Base-by-base conservation (phyloP, 805 yeast genomes). In the Candida caryicola region DNA sequence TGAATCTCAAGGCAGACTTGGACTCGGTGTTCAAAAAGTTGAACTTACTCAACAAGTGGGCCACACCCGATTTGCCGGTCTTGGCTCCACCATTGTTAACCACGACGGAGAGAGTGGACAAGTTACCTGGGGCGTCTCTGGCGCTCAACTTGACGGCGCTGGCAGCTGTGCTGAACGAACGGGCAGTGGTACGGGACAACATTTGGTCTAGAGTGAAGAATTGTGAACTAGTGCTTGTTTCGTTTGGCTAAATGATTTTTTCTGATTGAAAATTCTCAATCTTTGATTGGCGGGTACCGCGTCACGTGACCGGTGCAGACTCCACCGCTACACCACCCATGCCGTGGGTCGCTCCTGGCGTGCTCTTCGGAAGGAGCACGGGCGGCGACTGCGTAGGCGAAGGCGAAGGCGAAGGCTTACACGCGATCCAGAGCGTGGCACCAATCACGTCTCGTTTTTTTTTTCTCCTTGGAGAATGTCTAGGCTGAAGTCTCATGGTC, bases 1-100 rank as follows among this genome's bases (percentile, higher is more conserved):
- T 85, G 57, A 90, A 74, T 73, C 98, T 85, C 61, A 93, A 76
- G 17, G 93, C 96, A 14, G 96, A 84, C 65, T 88, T 87, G 53
- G 79, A 64, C 45, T 74, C 73, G 40, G 96, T 88, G 75, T 85
- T 82, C 60, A 84, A 79, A 74, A 84, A 93, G 55, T 82, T 83
- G 65, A 80, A 89, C 65, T 88, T 79, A 57, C 91, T 78, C 57
- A 90, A 75, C 48, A 89, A 69, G 66, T 91, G 97, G 31, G 97
- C 74, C 50, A 84, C 68, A 69, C 98, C 99, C 40, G 90, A 82
- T 50, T 74, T 66, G 35, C 76, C 72, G 34, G 74, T 51, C 63
- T 93, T 84, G 41, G 96, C 79, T 50, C 98, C 98, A 47, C 86
- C 95, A 56, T 82, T 82, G 52, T 72, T 71, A 51, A 91, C 82